Evolutionary conservation across 768 basidiomycete genomes (phyloP), one percentile per base, ranked within the genome.

Genomic region (Leucosporidium creatinivorum): DNA sequence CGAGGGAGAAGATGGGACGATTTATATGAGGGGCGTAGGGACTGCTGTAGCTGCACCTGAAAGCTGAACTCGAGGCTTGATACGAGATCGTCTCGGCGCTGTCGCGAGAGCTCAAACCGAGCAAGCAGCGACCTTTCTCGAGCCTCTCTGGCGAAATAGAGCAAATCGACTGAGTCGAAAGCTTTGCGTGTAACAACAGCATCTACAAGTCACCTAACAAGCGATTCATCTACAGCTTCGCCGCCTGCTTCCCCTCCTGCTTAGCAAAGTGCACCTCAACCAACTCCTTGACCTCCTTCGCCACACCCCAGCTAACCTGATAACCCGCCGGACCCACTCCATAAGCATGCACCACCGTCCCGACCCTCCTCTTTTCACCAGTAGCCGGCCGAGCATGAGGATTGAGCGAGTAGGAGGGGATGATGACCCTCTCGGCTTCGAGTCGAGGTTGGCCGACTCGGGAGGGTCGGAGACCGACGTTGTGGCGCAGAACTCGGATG

Each of bases 391-490:
- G 65, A 60, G 39, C 39, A 17, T 44, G 39, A 10, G 39, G 39
- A 15, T 44, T 44, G 39, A 83, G 54, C 36, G 72, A 44, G 39
- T 44, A 44, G 10, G 39, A 44, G 13, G 39, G 39, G 15, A 44
- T 17, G 39, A 44, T 67, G 61, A 82, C 67, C 66, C 73, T 67
- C 68, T 85, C 83, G 6, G 78, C 74, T 69, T 87, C 86, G 23
- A 87, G 76, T 33, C 87, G 78, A 19, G 84, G 79, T 5, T 86
- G 87, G 4, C 83, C 84, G 31, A 79, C 78, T 36, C 86, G 79
- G 18, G 78, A 82, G 3, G 86, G 86, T 33, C 86, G 79, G 44
- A 86, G 74, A 0, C 85, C 86, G 49, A 85, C 85, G 67, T 84
- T 85, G 76, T 85, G 83, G 12, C 76, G 75, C 25, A 84, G 71